A percentile compares a stretch with the other conserved stretches of the same genome.
Evolutionary conservation across 1,284 basidiomycete species (phyloP).

Genomic region (Vanrija sp.): DNA sequence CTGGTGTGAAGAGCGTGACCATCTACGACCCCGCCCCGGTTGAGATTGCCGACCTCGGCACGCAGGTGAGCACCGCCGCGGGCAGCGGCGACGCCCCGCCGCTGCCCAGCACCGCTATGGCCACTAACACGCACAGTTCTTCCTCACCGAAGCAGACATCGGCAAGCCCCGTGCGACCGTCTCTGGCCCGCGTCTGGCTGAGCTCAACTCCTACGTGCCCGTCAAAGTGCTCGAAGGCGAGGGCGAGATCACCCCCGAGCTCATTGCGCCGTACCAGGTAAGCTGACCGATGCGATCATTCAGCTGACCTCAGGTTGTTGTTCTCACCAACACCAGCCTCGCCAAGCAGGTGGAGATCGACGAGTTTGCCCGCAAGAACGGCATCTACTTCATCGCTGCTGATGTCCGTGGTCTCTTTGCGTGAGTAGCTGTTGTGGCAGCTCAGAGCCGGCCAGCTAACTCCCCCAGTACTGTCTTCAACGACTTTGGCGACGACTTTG

Average conservation of each 20-base stretch:
- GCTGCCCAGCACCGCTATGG: background rate
- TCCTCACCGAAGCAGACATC: conserved; percentile 81
- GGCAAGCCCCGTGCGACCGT: conserved; percentile 83
- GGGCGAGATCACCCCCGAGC: conserved; percentile 71
- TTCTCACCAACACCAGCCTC: conserved; percentile 74
- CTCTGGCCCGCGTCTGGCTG: conserved; percentile 83
- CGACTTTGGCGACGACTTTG: conserved; percentile 92
- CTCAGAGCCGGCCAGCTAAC: background rate
- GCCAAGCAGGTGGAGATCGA: conserved; percentile 91
- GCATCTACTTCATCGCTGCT: conserved; percentile 86
- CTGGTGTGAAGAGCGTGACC: conserved; percentile 97
- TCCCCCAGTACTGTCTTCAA: conserved; percentile 77
- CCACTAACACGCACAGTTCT: conserved; percentile 63
- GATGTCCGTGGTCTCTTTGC: conserved; percentile 94
- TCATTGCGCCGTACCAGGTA: conserved; percentile 84
- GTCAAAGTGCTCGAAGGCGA: conserved; percentile 72
- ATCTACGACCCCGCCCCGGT: conserved; percentile 91
- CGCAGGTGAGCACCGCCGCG: conserved; percentile 61
- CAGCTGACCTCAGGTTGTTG: conserved; percentile 63
- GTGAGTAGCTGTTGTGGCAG: conserved; percentile 51
- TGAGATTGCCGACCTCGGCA: conserved; percentile 80
- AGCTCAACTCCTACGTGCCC: conserved; percentile 95
- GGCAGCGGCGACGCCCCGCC: background rate
- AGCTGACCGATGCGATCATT: conserved; percentile 22
- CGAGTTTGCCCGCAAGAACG: conserved; percentile 84